phyloP scores from a whole-genome alignment of 2,329 filamentous ascomycete genomes.

The Fusarium sarcochroum region DNA sequence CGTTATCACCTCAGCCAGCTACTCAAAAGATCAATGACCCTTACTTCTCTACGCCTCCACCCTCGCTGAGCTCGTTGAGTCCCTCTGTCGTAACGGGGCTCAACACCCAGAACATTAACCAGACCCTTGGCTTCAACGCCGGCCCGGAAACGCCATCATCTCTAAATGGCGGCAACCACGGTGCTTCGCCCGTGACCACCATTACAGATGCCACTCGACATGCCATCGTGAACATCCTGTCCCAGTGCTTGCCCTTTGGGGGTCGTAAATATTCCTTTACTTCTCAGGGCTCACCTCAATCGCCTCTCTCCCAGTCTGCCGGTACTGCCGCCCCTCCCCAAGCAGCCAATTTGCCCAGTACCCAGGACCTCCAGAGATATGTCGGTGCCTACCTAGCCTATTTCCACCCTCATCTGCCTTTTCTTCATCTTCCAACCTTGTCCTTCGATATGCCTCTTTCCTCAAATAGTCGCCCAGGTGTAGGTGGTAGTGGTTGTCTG shows the following conservation, averaged over 20 bases:
- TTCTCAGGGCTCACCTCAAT: slow-evolving; percentile 68
- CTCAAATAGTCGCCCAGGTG: slow-evolving; percentile 71
- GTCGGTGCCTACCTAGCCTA: slow-evolving; percentile 91
- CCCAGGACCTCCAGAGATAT: slow-evolving; percentile 89
- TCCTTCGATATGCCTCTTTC: slow-evolving; percentile 86
- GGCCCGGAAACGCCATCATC: slow-evolving; percentile 82
- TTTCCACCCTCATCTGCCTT: slow-evolving; percentile 96
- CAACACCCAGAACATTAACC: slow-evolving; percentile 72
- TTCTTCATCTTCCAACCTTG: slow-evolving; percentile 90
- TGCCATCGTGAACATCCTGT: slow-evolving; percentile 72
- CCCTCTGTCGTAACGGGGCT: slow-evolving; percentile 78
- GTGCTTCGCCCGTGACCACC: slow-evolving; percentile 71
- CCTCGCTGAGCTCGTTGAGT: slow-evolving; percentile 80
- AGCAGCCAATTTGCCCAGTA: slow-evolving; percentile 78
- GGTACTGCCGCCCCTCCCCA: slow-evolving; percentile 65
- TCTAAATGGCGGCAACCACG: slow-evolving; percentile 74
- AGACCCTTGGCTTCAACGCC: slow-evolving; percentile 73
- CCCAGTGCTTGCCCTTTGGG: slow-evolving; percentile 69
- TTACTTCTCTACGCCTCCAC: slow-evolving; percentile 84
- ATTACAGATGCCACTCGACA: slow-evolving; percentile 76
- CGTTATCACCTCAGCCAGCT: slow-evolving; percentile 83
- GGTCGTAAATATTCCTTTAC: slow-evolving; percentile 76
- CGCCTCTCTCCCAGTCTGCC: slow-evolving; percentile 64
- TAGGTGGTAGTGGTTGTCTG: slow-evolving; percentile 87
- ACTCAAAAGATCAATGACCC: slow-evolving; percentile 78